Evolutionary conservation across 2,329 filamentous ascomycete genomes (phyloP), one percentile per base, ranked within the genome.

Genomic region (Hymenoscyphus fructigenus): DNA sequence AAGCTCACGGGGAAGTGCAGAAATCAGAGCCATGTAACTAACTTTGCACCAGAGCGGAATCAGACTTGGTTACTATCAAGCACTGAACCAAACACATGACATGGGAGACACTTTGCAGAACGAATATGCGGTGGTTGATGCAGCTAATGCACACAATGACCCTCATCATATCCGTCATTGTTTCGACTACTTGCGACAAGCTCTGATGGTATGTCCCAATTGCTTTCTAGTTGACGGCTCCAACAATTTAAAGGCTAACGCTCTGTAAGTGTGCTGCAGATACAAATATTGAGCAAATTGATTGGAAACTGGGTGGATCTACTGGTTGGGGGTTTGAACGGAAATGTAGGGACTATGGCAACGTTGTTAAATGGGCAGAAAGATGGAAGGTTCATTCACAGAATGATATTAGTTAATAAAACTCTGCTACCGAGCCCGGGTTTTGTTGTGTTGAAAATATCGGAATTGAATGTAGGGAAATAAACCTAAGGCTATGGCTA

Each of bases 121-220:
- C 10, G 6, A 26, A n/a, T 10, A 55, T 23, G 50, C n/a, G 20
- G 7, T 29, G 1, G 20, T 23, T 55, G n/a, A 55, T 55, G 20
- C n/a, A 55, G 50, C 50, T 55, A 55, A 55, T 12, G 50, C n/a
- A 26, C 14, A 29, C 20, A 26, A 26, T 23, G 26, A 57, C 28
- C 55, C 55, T n/a, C 26, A 57, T 57, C 55, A 34, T n/a, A 26
- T 57, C 20, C 20, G 55, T n/a, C 55, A 57, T 20, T 57, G 55
- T 28, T 57, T 57, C 28, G 55, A 57, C 28, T 57, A 57, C 28
- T 20, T 57, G 26, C 55, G 55, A 15, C 55, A 57, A 57, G 26
- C 55, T 2, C n/a, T 57, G 12, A 34, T 57, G 38, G 38, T 41
- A 41, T 41, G 38, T 41, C 38, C 17, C 38, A 3, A 41, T 41